These are phyloP conservation scores for Kwoniella bestiolae DNA, from an alignment of 768 basidiomycete species.

Conservation along the genomic window DNA sequence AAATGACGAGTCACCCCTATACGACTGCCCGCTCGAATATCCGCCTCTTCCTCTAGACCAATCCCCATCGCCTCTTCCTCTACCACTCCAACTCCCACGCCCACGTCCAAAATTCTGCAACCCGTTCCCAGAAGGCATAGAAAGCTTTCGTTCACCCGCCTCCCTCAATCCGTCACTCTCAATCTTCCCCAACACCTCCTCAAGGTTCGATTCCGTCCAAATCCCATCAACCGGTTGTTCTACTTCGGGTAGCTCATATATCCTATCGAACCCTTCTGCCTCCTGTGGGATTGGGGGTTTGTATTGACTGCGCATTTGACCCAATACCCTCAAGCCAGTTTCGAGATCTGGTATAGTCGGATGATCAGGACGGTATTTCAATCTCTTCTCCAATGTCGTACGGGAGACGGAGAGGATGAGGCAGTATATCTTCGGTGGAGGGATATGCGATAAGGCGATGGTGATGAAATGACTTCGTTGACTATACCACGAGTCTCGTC, in stretches of 20 bases:
- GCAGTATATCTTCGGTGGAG: conserved; percentile 32
- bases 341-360: conserved; percentile 50
- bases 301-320: conserved; percentile 43
- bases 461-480: conserved; percentile 53
- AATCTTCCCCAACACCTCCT: background rate
- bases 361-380: conserved; percentile 39
- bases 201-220: conserved; percentile 19
- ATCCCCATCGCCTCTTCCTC: background rate
- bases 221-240: conserved; percentile 35
- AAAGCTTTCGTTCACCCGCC: background rate
- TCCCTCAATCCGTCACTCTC: background rate
- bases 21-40: background rate
- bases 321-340: conserved; percentile 44
- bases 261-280: conserved; percentile 49
- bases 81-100: background rate
- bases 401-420: conserved; percentile 33
- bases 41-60: background rate
- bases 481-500: conserved; percentile 22
- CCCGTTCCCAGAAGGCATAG: background rate
- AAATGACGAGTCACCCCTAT: background rate
- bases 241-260: conserved; percentile 31
- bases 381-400: conserved; percentile 36
- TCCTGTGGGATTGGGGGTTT: conserved; percentile 34
- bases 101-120: background rate
- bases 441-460: conserved; percentile 30